Percentiles rank a stretch among this genome's conserved stretches.
Evolutionary conservation across 1,139 yeast genomes (phyloP).

Genomic region (Yarrowia galli): DNA sequence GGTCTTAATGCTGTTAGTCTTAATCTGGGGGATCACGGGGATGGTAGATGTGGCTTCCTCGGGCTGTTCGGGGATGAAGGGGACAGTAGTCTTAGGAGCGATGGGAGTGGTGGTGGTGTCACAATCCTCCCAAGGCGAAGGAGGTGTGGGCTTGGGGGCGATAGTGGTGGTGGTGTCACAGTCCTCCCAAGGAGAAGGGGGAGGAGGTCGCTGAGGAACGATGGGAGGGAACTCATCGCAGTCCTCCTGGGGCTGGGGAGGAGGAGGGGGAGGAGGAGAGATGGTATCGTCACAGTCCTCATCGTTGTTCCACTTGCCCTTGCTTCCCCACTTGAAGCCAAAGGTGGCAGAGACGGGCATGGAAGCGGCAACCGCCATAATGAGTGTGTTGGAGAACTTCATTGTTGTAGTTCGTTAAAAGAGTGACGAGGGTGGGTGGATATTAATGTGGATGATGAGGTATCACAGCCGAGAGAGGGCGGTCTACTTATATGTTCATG

Average conservation of each 20-base stretch:
- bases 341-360: slow-evolving; percentile 19
- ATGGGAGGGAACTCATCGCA: slow-evolving; percentile 16
- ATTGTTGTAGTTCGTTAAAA: slow-evolving; percentile 16
- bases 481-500: slow-evolving; percentile 5
- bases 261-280: neutral
- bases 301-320: neutral
- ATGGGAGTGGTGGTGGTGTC: neutral
- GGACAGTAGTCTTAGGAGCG: slow-evolving; percentile 1
- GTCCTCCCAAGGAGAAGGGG: slow-evolving; percentile 14
- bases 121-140: slow-evolving; percentile 7
- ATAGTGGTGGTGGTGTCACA: neutral
- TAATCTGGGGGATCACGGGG: neutral
- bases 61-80: neutral
- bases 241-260: slow-evolving; percentile 23
- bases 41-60: neutral
- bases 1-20: slow-evolving; percentile 1
- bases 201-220: neutral
- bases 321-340: neutral
- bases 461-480: neutral
- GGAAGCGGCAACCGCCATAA: slow-evolving; percentile 24
- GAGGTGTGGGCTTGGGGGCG: neutral
- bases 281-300: slow-evolving; percentile 1
- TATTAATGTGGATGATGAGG: slow-evolving; percentile 5
- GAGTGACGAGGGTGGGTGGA: slow-evolving; percentile 17
- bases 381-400: slow-evolving; percentile 36